Base-by-base conservation (phyloP, 805 yeast species). In the Wickerhamiella slavikovae region DNA sequence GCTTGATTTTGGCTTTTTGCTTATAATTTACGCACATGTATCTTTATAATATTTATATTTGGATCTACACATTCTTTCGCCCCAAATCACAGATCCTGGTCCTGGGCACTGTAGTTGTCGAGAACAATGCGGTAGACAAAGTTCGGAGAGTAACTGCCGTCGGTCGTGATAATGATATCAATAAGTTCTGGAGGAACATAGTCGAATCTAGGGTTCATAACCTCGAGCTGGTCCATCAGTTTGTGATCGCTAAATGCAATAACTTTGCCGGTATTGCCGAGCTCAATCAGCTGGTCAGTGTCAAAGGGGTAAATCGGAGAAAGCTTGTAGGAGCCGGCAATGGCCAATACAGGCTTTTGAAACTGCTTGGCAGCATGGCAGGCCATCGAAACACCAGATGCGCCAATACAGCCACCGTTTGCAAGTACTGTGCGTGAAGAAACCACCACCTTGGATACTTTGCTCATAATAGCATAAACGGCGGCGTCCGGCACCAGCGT, bases 141-240 rank as follows among this genome's bases (percentile, higher is more conserved):
- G 43, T 85, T 79, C 27, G 98, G 96, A 16, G 96, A 78, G 49
- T 77, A 82, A 11, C 96, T 96, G 29, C 96, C 98, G 53, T 83
- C 68, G 49, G 89, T 85, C 8, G 98, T 85, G 43, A 89, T 78
- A 51, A 76, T 80, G 36, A 89, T 80, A 52, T 89, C 95, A 37
- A 89, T 77, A 45, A 77, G 71, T 44, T 85, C 96, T 0, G 99
- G 96, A 8, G 82, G 73, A 19, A 89, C 74, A 47, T 85, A 89
- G 49, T 85, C 96, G 39, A 69, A 75, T 35, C 80, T 56, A 12
- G 95, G 94, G 51, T 89, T 89, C 18, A 89, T 66, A 22, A 80
- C 77, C 41, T 71, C 78, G 28, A 78, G 74, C 37, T 68, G 66
- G 34, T 78, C 79, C 40, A 77, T 67, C 27, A 77, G 52, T 21